Evolutionary conservation across 495 filamentous ascomycete genomes (phyloP).

Genomic region (Lepidopterella palustris): DNA sequence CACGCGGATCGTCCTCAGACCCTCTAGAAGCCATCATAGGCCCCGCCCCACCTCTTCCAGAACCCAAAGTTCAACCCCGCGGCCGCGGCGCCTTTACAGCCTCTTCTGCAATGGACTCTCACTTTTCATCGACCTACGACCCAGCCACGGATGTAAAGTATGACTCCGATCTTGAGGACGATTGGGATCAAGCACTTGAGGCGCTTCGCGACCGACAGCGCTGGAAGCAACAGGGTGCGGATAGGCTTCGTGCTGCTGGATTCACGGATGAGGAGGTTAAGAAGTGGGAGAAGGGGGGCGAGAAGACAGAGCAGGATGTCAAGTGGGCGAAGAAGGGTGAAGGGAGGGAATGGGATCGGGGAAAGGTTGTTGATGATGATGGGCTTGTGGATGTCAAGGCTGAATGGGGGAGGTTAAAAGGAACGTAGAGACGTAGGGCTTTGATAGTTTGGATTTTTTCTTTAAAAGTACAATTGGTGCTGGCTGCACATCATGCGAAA

Average conservation of each 20-base stretch:
- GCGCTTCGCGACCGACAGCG: conserved; percentile 71
- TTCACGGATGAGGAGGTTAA: conserved; percentile 71
- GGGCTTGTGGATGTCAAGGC: conserved; percentile 52
- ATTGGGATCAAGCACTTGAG: conserved; percentile 83
- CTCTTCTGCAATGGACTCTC: conserved; percentile 62
- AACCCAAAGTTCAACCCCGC: conserved; percentile 51
- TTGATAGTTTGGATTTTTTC: background rate
- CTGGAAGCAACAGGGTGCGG: conserved; percentile 74
- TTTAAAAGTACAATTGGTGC: too few relatives aligned
- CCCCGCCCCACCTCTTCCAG: conserved; percentile 56
- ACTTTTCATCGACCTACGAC: conserved; percentile 73
- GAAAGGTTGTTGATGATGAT: conserved; percentile 65
- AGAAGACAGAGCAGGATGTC: conserved; percentile 58
- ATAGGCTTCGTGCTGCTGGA: conserved; percentile 68
- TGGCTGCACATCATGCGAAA: too few relatives aligned
- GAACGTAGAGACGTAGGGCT: background rate
- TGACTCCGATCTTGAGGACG: conserved; percentile 49
- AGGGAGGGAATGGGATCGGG: conserved; percentile 84
- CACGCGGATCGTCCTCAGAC: conserved; percentile 54
- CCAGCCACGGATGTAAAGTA: conserved; percentile 62
- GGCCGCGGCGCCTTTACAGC: conserved; percentile 62
- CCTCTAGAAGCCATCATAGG: conserved; percentile 75
- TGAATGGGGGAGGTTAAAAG: conserved; percentile 20
- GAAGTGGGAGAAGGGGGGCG: conserved; percentile 68
- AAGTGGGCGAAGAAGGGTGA: conserved; percentile 74